Conservation (phyloP, 805 yeast species). For the Candida xyloterini region DNA sequence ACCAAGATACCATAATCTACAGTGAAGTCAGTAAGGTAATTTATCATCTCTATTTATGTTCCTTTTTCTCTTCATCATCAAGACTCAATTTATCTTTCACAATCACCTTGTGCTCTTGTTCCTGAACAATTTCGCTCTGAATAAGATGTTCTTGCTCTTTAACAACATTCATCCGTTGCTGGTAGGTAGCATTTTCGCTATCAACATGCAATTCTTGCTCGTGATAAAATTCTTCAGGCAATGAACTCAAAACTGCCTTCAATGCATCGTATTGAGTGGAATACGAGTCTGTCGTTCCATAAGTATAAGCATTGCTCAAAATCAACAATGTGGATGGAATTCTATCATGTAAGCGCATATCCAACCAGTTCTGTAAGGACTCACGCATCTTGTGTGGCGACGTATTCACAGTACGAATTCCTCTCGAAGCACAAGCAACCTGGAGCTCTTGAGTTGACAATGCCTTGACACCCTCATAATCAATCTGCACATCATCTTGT, state of each 20-base stretch:
- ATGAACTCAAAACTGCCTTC: conserved; percentile 79
- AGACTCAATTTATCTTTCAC: conserved; percentile 61
- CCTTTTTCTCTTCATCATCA: conserved; percentile 42
- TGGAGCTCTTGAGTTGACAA: conserved; percentile 81
- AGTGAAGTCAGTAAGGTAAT: background rate
- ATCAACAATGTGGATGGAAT: conserved; percentile 88
- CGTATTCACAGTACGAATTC: conserved; percentile 77
- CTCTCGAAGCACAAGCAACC: conserved; percentile 88
- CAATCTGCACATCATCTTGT: conserved; percentile 85
- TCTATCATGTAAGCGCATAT: conserved; percentile 77
- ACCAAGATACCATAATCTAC: too few relatives aligned
- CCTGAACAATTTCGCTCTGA: conserved; percentile 86
- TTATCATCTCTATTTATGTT: background rate
- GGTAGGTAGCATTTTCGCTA: conserved; percentile 60
- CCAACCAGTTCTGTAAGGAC: conserved; percentile 81
- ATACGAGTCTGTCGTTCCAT: conserved; percentile 66
- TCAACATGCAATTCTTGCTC: conserved; percentile 89
- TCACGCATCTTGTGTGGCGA: conserved; percentile 74
- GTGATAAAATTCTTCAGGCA: conserved; percentile 94
- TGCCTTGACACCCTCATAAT: conserved; percentile 86
- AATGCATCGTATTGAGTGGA: conserved; percentile 69
- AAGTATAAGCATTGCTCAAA: conserved; percentile 82
- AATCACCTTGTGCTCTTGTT: conserved; percentile 54
- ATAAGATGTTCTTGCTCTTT: conserved; percentile 81
- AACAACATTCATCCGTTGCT: conserved; percentile 67